These are phyloP conservation scores for Lycium ferocissimum DNA, from an alignment of 257 asterid genomes.

Conservation along the genomic window DNA sequence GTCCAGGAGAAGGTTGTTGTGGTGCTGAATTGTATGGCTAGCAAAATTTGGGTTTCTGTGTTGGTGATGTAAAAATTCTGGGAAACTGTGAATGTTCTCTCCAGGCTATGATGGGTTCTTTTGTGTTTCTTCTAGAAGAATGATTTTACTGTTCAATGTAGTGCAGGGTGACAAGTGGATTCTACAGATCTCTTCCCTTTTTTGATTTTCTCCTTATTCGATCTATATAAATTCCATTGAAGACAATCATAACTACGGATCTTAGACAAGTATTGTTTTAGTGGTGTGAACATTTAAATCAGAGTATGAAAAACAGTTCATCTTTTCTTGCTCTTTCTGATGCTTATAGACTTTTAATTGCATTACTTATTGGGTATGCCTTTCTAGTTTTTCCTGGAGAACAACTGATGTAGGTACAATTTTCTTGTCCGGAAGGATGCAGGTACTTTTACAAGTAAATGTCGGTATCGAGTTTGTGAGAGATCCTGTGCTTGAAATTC, in stretches of 20 bases:
- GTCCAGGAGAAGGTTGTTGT: conserved; percentile 15
- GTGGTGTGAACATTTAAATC: neutral
- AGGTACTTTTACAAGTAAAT: conserved; percentile 96
- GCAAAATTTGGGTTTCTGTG: neutral
- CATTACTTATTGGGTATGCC: neutral
- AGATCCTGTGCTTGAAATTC: conserved; percentile 93
- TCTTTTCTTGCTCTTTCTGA: neutral
- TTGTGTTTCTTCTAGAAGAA: neutral
- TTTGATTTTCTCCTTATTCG: conserved; percentile 11
- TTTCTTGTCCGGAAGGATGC: conserved; percentile 94
- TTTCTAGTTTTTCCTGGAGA: conserved; percentile 23
- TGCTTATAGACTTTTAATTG: conserved; percentile 19
- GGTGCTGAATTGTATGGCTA: conserved; percentile 20
- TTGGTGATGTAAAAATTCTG: neutral
- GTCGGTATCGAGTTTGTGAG: conserved; percentile 72
- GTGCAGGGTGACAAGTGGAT: conserved; percentile 22
- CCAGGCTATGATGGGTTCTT: neutral
- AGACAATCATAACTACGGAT: neutral
- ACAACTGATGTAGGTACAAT: conserved; percentile 59
- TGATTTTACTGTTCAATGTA: conserved; percentile 12
- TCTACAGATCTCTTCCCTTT: neutral
- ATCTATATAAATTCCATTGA: neutral
- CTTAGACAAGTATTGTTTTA: conserved; percentile 6
- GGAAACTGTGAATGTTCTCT: neutral
- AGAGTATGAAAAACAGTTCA: neutral